phyloP scores from a whole-genome alignment of 345 rosid genomes.

The Isatis tinctoria region DNA sequence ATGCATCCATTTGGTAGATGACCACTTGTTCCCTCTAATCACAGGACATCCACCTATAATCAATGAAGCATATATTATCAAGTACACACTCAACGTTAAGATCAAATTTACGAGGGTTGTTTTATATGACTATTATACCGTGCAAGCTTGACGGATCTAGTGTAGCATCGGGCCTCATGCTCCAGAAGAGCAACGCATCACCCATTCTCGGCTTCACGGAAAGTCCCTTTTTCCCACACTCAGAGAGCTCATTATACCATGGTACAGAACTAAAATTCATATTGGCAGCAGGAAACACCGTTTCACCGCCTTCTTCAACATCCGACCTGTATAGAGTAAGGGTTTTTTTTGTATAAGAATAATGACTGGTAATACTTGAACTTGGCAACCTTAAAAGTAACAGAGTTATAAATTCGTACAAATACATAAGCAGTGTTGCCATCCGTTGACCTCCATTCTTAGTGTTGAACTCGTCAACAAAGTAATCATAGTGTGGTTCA shows the following conservation, averaged over 20 bases:
- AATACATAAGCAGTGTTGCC: slow-evolving; percentile 91
- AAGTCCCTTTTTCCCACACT: slow-evolving; percentile 76
- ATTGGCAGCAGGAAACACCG: slow-evolving; percentile 73
- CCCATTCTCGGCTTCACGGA: slow-evolving; percentile 83
- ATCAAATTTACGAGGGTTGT: not conserved
- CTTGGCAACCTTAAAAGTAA: not conserved
- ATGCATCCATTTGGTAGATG: slow-evolving; percentile 94
- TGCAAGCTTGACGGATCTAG: slow-evolving; percentile 85
- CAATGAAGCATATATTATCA: not conserved
- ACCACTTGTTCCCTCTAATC: slow-evolving; percentile 91
- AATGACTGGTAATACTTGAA: not conserved
- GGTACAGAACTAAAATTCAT: slow-evolving; percentile 62
- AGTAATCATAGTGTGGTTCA: slow-evolving; percentile 85
- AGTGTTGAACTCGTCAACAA: slow-evolving; percentile 82
- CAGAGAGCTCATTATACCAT: slow-evolving; percentile 82
- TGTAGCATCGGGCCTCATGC: slow-evolving; percentile 89
- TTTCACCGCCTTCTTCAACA: slow-evolving; percentile 98
- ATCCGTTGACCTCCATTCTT: slow-evolving; percentile 88
- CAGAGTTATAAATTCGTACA: slow-evolving; percentile 39
- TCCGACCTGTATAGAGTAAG: slow-evolving; percentile 56
- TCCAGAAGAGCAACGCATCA: slow-evolving; percentile 85
- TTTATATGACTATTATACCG: slow-evolving; percentile 31
- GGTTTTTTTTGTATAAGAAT: not conserved
- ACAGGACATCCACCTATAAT: slow-evolving; percentile 83
- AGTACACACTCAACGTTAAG: not conserved